These are phyloP conservation scores for Dipodascus geniculatus DNA, from an alignment of 805 yeast species.

Conservation along the genomic window DNA sequence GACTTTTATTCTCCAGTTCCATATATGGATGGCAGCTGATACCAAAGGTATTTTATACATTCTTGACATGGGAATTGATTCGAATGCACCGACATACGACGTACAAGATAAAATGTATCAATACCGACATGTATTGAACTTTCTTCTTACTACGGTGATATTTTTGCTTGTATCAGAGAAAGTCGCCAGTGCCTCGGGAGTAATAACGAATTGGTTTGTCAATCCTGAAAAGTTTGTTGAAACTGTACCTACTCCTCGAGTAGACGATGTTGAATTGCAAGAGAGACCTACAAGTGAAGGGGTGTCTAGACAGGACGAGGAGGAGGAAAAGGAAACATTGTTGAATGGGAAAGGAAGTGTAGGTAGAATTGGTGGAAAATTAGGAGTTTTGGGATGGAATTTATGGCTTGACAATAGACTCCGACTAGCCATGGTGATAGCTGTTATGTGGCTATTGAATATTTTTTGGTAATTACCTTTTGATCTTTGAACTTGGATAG, in stretches of 20 bases:
- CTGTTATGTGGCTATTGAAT: neutral
- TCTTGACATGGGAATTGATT: conserved; percentile 2
- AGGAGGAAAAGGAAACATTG: neutral
- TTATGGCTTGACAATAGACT: neutral
- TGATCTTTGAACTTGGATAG: too few species aligned
- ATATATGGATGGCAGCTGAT: conserved; percentile 19
- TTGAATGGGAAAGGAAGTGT: neutral
- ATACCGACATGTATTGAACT: neutral
- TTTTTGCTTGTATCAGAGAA: neutral
- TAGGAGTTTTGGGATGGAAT: neutral
- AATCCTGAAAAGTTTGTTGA: neutral
- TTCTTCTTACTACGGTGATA: neutral
- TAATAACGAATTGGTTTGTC: neutral
- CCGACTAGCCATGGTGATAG: neutral
- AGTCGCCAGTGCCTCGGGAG: neutral
- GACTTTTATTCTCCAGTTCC: conserved; percentile 18
- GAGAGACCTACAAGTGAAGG: neutral
- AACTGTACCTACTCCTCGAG: neutral
- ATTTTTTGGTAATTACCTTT: neutral
- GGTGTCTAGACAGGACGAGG: neutral
- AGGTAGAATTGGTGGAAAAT: neutral
- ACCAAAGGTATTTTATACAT: conserved; percentile 13
- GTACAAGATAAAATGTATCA: neutral
- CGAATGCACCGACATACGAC: neutral
- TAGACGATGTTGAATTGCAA: neutral